Evolutionary conservation across 1,284 basidiomycete genomes (phyloP).

Genomic region (Cystobasidium slooffiae): DNA sequence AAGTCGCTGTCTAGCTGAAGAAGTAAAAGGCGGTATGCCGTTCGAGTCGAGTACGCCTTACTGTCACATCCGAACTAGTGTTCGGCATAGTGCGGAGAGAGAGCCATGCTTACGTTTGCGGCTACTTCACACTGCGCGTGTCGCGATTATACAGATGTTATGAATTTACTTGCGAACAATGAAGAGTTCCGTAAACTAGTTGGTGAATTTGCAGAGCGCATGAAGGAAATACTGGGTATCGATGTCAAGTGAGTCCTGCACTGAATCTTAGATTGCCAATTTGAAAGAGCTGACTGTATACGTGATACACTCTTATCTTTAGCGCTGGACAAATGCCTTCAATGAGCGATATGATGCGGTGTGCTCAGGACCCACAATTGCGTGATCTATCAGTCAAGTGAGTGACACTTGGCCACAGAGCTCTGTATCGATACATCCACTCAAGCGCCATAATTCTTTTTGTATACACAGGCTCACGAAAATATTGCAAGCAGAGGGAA

Average conservation of each 20-base stretch:
- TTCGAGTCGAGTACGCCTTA: conserved; percentile 17
- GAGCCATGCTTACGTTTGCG: neutral
- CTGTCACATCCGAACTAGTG: neutral
- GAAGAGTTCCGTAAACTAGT: conserved; percentile 30
- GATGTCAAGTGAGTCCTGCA: conserved; percentile 27
- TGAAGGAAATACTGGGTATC: conserved; percentile 34
- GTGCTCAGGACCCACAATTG: conserved; percentile 24
- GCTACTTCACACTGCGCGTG: neutral
- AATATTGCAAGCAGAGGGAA: conserved; percentile 31
- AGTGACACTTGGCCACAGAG: neutral
- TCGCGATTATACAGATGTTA: conserved; percentile 13
- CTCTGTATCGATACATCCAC: neutral
- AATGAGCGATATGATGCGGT: conserved; percentile 31
- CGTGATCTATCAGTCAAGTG: conserved; percentile 26
- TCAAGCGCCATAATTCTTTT: neutral
- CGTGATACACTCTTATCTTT: neutral
- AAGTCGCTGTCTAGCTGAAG: conserved; percentile 30
- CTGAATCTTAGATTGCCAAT: neutral
- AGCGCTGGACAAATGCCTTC: conserved; percentile 33
- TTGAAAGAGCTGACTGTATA: neutral
- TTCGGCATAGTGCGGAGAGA: too few relatives aligned
- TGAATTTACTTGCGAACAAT: conserved; percentile 37
- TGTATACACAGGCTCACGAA: conserved; percentile 16
- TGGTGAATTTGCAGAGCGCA: conserved; percentile 30
- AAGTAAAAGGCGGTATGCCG: conserved; percentile 22